Base-by-base conservation (phyloP, 1,284 basidiomycete species). In the Filobasidium uniguttulatum region DNA sequence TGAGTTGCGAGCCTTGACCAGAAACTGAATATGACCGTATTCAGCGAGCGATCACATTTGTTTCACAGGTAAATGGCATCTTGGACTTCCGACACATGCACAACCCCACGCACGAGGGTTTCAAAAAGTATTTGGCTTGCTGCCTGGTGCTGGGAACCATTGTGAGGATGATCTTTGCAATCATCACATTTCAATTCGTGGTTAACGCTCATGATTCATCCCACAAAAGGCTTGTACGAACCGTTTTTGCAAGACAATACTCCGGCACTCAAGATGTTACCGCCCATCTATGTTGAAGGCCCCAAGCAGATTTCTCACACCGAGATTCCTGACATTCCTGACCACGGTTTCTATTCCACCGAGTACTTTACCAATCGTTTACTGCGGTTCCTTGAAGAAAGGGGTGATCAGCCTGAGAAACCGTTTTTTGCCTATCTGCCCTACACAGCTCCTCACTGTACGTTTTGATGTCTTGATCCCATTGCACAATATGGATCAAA, bases 41-140 rank as follows among this genome's bases (percentile, higher is more conserved):
- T 41, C 8, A 9, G 31, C 9, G 20, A 10, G 49, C 43, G 17
- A n/a, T 25, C 5, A 46, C 8, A 17, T 40, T 20, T 23, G 10
- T 33, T 35, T 34, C 30, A 22, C 30, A 52, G 57, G 53, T n/a
- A 64, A 63, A 52, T 67, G 65, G 65, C 65, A 67, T 45, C 56
- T 67, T 7, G 65, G 64, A 25, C 57, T 66, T n/a, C 52, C 57
- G 9, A 35, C 35, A 35, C 57, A 58, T 38, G 48, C 44, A 29
- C 50, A 53, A 22, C 63, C 56, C 22, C 49, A 47, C 40, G 43
- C 59, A 10, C 50, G 65, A n/a, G 64, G 64, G 3, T 67, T 67
- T 38, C 53, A 66, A 10, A 59, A 60, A 28, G 55, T 57, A 15
- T 66, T 61, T 35, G 53, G 55, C 5, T 47, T 66, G 12, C 54